These are phyloP conservation scores for Pachyrhizus erosus DNA, from an alignment of 306 rosid genomes.

Conservation along the genomic window DNA sequence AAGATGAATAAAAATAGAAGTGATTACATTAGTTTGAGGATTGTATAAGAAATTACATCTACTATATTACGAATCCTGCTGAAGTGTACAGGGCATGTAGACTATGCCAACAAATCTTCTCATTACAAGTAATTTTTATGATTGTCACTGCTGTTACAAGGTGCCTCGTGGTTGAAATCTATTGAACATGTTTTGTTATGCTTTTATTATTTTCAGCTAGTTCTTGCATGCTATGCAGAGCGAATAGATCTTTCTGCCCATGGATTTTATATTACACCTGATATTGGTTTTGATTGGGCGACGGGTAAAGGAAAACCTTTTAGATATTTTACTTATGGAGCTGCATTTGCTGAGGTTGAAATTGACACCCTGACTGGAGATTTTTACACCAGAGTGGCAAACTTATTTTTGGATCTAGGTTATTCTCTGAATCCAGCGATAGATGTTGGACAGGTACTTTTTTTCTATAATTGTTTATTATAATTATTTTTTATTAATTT, in stretches of 20 bases:
- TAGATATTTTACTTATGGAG: slow-evolving; percentile 90
- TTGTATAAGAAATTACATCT: not conserved
- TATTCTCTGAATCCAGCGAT: slow-evolving; percentile 92
- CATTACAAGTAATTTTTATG: slow-evolving; percentile 16
- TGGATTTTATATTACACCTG: slow-evolving; percentile 88
- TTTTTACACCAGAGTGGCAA: slow-evolving; percentile 83
- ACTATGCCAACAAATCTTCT: slow-evolving; percentile 13
- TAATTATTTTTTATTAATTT: not conserved
- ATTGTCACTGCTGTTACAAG: slow-evolving; percentile 15
- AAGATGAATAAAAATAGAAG: slow-evolving; percentile 3
- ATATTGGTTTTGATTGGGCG: slow-evolving; percentile 84
- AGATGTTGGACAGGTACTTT: slow-evolving; percentile 86
- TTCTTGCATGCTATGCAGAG: slow-evolving; percentile 72
- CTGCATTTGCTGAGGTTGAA: slow-evolving; percentile 97
- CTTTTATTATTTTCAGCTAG: slow-evolving; percentile 71
- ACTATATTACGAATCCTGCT: slow-evolving; percentile 25
- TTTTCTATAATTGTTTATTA: not conserved
- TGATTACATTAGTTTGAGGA: slow-evolving; percentile 2
- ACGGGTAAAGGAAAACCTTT: slow-evolving; percentile 83
- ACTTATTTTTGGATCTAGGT: slow-evolving; percentile 85
- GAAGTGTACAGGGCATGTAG: slow-evolving; percentile 29
- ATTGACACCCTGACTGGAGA: slow-evolving; percentile 94
- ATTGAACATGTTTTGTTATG: slow-evolving; percentile 34
- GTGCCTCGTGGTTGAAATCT: slow-evolving; percentile 39
- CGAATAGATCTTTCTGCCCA: slow-evolving; percentile 98